Evolutionary conservation across 345 rosid genomes (phyloP).

Genomic region (Aegle marmelos): DNA sequence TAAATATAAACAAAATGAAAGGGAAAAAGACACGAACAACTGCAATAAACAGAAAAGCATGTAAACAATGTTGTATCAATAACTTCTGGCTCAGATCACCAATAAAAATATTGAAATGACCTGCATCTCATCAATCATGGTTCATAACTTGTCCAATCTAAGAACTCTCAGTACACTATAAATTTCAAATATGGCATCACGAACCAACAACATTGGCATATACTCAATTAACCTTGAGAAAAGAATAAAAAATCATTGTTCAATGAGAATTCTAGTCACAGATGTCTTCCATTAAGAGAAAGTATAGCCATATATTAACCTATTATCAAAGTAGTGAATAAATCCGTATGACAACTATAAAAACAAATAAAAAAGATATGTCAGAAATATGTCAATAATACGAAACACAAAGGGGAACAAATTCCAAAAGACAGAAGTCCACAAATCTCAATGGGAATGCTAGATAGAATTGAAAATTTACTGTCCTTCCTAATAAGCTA

Average conservation of each 20-base stretch:
- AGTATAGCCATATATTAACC: slow-evolving; percentile 79
- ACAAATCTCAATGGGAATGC: not conserved
- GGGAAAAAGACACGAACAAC: slow-evolving; percentile 77
- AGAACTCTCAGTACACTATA: slow-evolving; percentile 10
- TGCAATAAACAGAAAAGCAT: slow-evolving; percentile 83
- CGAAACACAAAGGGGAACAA: not conserved
- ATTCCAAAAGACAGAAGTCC: not conserved
- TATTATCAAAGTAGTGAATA: slow-evolving; percentile 85
- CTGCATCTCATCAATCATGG: slow-evolving; percentile 36
- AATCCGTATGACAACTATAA: slow-evolving; percentile 94
- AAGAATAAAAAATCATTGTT: not conserved
- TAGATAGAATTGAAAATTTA: not conserved
- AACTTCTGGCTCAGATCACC: slow-evolving; percentile 98
- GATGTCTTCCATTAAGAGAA: slow-evolving; percentile 80
- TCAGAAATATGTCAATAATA: slow-evolving; percentile 5
- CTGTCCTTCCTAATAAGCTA: slow-evolving; percentile 91
- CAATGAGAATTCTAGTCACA: slow-evolving; percentile 47
- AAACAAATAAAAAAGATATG: slow-evolving; percentile 17
- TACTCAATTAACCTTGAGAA: slow-evolving; percentile 95
- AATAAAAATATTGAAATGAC: slow-evolving; percentile 89
- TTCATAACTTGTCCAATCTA: slow-evolving; percentile 9
- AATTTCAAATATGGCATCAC: not conserved
- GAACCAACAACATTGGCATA: slow-evolving; percentile 84
- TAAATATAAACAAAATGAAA: not conserved
- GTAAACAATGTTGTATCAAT: slow-evolving; percentile 87